Conservation (phyloP, 805 yeast genomes). For the Dipodascus geniculatus region DNA sequence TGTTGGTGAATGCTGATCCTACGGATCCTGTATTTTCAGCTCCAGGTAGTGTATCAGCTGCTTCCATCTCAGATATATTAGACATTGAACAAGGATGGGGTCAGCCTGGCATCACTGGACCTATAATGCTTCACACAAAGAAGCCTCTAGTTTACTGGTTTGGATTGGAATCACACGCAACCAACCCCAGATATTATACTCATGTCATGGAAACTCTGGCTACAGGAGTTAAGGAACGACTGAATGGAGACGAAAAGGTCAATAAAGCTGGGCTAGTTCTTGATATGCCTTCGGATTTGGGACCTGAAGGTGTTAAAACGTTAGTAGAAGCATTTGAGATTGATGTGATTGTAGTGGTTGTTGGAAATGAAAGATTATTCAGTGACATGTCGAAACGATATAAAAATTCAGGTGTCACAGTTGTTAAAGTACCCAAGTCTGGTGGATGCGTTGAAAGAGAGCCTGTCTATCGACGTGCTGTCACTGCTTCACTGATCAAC, state of each 20-base stretch:
- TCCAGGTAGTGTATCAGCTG: constrained; percentile 80
- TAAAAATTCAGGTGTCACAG: constrained; percentile 22
- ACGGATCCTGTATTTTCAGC: constrained; percentile 52
- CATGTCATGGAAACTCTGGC: constrained; percentile 39
- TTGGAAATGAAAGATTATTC: constrained; percentile 64
- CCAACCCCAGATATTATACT: constrained; percentile 47
- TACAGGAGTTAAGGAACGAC: constrained; percentile 32
- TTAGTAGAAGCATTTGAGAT: constrained; percentile 51
- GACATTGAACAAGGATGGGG: constrained; percentile 77
- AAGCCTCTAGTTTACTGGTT: constrained; percentile 77
- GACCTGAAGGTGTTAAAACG: constrained; percentile 35
- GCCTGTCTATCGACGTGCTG: constrained; percentile 51
- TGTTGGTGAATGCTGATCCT: constrained; percentile 74
- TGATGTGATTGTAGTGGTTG: constrained; percentile 42
- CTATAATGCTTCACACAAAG: constrained; percentile 48
- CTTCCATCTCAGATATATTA: constrained; percentile 67
- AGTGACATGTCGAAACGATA: constrained; percentile 46
- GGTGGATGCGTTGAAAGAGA: constrained; percentile 72
- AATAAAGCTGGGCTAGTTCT: constrained; percentile 47
- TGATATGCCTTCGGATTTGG: constrained; percentile 60
- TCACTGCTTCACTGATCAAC: constrained; percentile 66
- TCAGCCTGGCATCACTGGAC: constrained; percentile 52
- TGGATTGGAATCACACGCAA: constrained; percentile 52
- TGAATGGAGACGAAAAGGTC: constrained; percentile 36
- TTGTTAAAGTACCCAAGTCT: constrained; percentile 55